Conservation (phyloP, 352 stramenopile genomes). For the Discostella stelligera region DNA sequence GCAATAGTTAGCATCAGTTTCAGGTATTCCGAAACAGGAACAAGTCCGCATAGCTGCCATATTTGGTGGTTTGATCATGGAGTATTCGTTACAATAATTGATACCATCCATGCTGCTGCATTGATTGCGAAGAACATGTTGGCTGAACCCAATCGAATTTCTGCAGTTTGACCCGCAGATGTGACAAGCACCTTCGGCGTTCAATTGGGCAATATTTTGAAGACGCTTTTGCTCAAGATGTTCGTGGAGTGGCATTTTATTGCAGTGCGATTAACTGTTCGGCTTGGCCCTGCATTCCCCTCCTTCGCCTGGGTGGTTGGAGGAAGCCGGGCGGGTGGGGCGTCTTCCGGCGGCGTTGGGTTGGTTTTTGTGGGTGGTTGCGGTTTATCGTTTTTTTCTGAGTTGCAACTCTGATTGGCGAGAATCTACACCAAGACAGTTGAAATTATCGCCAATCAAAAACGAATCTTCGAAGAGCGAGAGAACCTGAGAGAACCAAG, state of each 20-base stretch:
- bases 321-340: no score
- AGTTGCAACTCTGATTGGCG: no score
- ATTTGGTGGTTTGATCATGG: background rate
- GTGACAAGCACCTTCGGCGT: constrained; percentile 33
- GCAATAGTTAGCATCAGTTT: constrained; percentile 20
- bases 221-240: constrained; percentile 36
- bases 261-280: no score
- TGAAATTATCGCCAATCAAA: no score
- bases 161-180: constrained; percentile 36
- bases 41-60: constrained; percentile 30
- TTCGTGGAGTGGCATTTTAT: constrained; percentile 37
- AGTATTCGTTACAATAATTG: constrained; percentile 13
- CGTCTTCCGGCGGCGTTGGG: no score
- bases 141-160: constrained; percentile 4
- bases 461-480: no score
- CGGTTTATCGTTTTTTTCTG: no score
- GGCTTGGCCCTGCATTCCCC: no score
- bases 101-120: background rate
- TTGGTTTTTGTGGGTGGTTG: no score
- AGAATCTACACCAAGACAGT: no score
- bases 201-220: constrained; percentile 31
- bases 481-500: no score
- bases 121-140: constrained; percentile 5
- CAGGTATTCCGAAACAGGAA: constrained; percentile 13
- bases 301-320: no score